A percentile compares a stretch with the other conserved stretches of the same genome.
Conservation (phyloP, 2,329 filamentous ascomycete genomes). For the Catunica adiposa region DNA sequence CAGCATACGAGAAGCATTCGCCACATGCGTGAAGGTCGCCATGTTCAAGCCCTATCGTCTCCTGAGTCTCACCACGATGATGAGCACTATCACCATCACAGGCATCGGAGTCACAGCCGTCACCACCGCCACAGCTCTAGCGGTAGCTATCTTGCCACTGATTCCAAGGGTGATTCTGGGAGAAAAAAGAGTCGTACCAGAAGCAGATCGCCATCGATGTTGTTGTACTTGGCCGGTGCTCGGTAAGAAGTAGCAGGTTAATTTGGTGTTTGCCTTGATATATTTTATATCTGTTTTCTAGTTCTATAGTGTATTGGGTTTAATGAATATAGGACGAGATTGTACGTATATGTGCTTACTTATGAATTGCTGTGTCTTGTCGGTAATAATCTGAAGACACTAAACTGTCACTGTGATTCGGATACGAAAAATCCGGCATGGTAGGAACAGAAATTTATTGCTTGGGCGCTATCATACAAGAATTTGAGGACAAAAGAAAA, state of each 20-base stretch:
- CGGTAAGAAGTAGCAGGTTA: slow-evolving; percentile 16
- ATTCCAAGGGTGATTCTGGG: slow-evolving; percentile 36
- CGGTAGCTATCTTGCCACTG: slow-evolving; percentile 16
- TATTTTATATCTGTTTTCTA: background rate
- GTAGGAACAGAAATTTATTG: background rate
- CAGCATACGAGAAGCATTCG: slow-evolving; percentile 50
- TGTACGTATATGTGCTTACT: background rate
- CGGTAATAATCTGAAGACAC: no score
- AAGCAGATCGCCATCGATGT: slow-evolving; percentile 38
- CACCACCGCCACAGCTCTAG: background rate
- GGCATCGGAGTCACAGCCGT: slow-evolving; percentile 21
- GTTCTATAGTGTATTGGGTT: background rate
- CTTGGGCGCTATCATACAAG: background rate
- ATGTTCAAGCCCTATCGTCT: background rate
- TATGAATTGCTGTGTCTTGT: background rate
- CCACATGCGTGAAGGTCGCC: slow-evolving; percentile 26
- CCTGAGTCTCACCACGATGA: slow-evolving; percentile 3
- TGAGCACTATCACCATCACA: slow-evolving; percentile 26
- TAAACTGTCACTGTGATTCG: background rate
- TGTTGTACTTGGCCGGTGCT: slow-evolving; percentile 41
- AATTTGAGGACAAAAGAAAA: background rate
- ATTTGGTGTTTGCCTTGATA: background rate
- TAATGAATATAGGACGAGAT: no score
- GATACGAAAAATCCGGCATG: background rate
- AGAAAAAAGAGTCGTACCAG: slow-evolving; percentile 40